Evolutionary conservation across 2,329 filamentous ascomycete genomes (phyloP).

Genomic region (Pestalotiopsis sp.): DNA sequence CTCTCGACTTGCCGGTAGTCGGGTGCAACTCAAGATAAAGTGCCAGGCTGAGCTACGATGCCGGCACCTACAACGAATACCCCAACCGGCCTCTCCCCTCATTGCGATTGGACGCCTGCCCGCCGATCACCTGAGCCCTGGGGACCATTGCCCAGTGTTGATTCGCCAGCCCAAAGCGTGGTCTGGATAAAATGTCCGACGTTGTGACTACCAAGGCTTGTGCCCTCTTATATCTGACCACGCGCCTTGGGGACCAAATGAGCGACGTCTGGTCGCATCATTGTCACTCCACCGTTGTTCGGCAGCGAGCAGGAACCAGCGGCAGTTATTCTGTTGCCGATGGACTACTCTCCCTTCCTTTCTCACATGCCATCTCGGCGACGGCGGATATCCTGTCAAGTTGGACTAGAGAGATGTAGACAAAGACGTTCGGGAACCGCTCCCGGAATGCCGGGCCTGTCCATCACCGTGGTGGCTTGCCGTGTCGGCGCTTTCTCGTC

Average conservation of each 20-base stretch:
- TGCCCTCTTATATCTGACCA: background rate
- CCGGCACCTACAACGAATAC: background rate
- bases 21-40: background rate
- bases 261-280: background rate
- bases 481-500: background rate
- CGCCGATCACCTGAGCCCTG: slow-evolving; percentile 1
- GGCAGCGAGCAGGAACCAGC: background rate
- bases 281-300: background rate
- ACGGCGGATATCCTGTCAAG: background rate
- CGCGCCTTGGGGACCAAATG: background rate
- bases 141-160: background rate
- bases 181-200: background rate
- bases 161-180: background rate
- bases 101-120: background rate
- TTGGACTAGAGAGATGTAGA: background rate
- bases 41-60: background rate
- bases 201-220: background rate
- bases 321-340: background rate
- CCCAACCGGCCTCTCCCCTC: background rate
- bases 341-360: background rate
- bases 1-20: background rate
- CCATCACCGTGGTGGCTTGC: background rate
- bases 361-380: background rate
- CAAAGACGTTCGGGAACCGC: background rate
- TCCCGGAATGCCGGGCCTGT: background rate